These are phyloP conservation scores for Fragaria ananassa DNA, from an alignment of 306 rosid genomes.

Conservation along the genomic window DNA sequence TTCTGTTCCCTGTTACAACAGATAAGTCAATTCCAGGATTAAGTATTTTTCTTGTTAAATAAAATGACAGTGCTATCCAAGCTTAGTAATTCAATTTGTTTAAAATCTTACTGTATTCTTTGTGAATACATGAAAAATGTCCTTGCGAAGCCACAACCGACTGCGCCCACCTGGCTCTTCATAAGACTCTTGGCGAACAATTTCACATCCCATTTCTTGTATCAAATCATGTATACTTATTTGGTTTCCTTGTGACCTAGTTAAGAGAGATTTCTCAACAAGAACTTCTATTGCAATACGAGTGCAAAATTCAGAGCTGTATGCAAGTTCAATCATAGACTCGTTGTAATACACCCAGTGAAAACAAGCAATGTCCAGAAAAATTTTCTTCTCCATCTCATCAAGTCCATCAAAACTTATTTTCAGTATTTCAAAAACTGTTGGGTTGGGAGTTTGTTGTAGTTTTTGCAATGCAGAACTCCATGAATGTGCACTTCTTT, in stretches of 20 bases:
- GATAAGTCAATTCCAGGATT: background rate
- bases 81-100: background rate
- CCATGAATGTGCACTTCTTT: background rate
- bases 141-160: conserved; percentile 21
- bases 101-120: conserved; percentile 11
- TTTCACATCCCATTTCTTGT: conserved; percentile 26
- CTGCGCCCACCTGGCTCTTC: background rate
- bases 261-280: conserved; percentile 37
- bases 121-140: conserved; percentile 28
- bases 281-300: conserved; percentile 26
- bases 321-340: conserved; percentile 7
- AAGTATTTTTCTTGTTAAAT: background rate
- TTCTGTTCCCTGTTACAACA: background rate
- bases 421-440: no score
- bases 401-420: conserved; percentile 27
- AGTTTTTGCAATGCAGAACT: background rate
- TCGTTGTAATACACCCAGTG: no score
- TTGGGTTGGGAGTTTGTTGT: no score
- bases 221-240: conserved; percentile 43
- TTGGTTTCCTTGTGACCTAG: no score
- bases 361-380: no score
- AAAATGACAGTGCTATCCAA: background rate
- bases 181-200: conserved; percentile 19
- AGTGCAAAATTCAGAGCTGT: background rate
- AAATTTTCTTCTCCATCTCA: conserved; percentile 11